Base-by-base conservation (phyloP, 2,329 filamentous ascomycete species). In the Rasamsonia emersonii region DNA sequence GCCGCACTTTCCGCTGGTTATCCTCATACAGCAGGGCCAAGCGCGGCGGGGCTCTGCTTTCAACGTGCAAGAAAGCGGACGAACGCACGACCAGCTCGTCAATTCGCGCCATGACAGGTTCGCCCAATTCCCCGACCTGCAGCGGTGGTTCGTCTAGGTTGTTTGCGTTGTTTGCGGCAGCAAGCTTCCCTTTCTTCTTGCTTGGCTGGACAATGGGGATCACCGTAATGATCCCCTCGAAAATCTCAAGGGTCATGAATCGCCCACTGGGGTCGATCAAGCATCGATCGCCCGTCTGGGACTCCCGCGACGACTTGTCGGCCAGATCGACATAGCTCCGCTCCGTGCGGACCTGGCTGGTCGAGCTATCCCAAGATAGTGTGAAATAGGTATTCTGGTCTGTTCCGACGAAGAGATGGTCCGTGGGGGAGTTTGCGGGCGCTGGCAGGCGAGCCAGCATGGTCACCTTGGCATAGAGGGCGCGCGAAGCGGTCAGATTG, bases 331-430 rank as follows among this genome's bases (percentile, higher is more conserved):
- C 64, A 54, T 71, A 75, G 38, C 65, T 69, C 56, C 74, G 69
- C 43, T 76, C 53, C 3, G 75, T 79, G 21, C 61, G 61, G 9
- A 79, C 56, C 33, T 69, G 59, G 13, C 64, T 67, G 15, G 51
- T 60, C 2, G 71, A 58, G 0, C 70, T 50, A 46, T 95, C 78
- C 88, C 91, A 98, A 10, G 72, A 77, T 13, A 94, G 59, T 2
- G 86, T 93, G 57, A 96, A 94, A 62, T 94, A 96, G 49, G 86
- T 79, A 46, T 84, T 82, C 34, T 82, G 77, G 53, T 94, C 82
- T 28, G 91, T 98, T 30, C 86, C 89, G 36, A 98, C 73, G 53
- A 98, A 94, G 39, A 98, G 74, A 40, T 95, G 76, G 46, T 96
- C 86, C 28, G 79, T 85, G 4, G 70, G 61, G 17, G 79, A 78